Conservation (phyloP, 352 stramenopile species). For the Phytophthora niederhauseri region DNA sequence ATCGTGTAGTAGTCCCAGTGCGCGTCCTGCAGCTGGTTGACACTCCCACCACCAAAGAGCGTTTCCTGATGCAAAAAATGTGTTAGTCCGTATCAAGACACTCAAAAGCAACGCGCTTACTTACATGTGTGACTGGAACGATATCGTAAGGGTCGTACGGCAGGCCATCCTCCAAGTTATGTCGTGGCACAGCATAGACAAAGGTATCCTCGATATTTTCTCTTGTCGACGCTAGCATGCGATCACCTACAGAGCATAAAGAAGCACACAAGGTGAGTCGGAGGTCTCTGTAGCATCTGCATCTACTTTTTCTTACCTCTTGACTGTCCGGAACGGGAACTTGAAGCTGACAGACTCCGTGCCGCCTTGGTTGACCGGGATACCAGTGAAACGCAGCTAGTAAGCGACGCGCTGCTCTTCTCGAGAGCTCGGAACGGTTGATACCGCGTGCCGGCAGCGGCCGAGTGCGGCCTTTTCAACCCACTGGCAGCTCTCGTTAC, state of each 20-base stretch:
- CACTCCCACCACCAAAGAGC: slow-evolving; percentile 32
- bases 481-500: slow-evolving; percentile 7
- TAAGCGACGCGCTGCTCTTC: slow-evolving; percentile 20
- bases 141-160: slow-evolving; percentile 79
- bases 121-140: slow-evolving; percentile 61
- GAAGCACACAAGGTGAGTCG: neutral
- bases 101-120: neutral
- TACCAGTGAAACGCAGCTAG: slow-evolving; percentile 24
- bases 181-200: slow-evolving; percentile 64
- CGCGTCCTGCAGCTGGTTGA: slow-evolving; percentile 36
- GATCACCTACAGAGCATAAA: slow-evolving; percentile 9
- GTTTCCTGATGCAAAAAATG: slow-evolving; percentile 14
- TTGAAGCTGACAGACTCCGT: slow-evolving; percentile 19
- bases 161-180: slow-evolving; percentile 50
- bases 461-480: slow-evolving; percentile 34
- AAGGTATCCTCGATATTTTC: slow-evolving; percentile 51
- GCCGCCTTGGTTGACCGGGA: slow-evolving; percentile 11
- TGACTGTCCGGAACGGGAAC: slow-evolving; percentile 12
- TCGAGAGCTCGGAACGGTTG: slow-evolving; percentile 19
- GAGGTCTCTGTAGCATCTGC: too few relatives aligned
- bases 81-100: neutral
- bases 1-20: slow-evolving; percentile 79
- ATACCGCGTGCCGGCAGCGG: slow-evolving; percentile 22
- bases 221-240: slow-evolving; percentile 26
- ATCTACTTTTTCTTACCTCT: slow-evolving; percentile 17